Percentiles rank a stretch among this genome's conserved stretches.
Conservation (phyloP, 163 green algal species). For the Scenedesmus sp. region DNA sequence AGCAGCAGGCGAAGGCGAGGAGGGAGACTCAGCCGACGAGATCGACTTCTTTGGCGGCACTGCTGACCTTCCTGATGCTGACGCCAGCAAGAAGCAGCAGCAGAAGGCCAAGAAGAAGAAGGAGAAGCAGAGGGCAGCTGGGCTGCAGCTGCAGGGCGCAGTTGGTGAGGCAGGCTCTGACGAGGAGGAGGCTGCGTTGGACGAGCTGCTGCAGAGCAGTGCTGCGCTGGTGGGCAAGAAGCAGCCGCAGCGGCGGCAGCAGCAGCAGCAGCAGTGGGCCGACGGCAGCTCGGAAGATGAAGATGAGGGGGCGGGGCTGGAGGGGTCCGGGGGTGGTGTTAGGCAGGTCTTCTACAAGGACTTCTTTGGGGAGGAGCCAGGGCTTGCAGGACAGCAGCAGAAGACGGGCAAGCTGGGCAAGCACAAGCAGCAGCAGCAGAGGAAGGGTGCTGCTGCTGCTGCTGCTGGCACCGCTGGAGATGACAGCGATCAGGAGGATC, state of each 20-base stretch:
- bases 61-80: background rate
- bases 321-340: constrained; percentile 18
- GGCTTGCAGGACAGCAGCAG: constrained; percentile 12
- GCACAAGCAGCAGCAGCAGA: constrained; percentile 33
- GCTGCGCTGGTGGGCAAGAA: constrained; percentile 41
- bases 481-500: constrained; percentile 30
- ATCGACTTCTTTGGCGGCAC: background rate
- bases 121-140: background rate
- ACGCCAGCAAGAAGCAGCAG: background rate
- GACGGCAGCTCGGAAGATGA: background rate
- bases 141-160: background rate
- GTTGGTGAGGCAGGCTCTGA: background rate
- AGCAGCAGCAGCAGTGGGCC: constrained; percentile 8
- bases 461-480: constrained; percentile 14
- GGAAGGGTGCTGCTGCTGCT: background rate
- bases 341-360: constrained; percentile 71
- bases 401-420: constrained; percentile 7
- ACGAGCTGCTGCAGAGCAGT: constrained; percentile 18
- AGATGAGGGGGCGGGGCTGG: constrained; percentile 47
- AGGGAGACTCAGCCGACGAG: background rate
- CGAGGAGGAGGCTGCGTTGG: background rate
- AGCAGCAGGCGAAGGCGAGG: background rate
- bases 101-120: constrained; percentile 16
- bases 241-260: constrained; percentile 12
- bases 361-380: constrained; percentile 65